Conservation (phyloP, 768 basidiomycete genomes). For the Gyrodon lividus region DNA sequence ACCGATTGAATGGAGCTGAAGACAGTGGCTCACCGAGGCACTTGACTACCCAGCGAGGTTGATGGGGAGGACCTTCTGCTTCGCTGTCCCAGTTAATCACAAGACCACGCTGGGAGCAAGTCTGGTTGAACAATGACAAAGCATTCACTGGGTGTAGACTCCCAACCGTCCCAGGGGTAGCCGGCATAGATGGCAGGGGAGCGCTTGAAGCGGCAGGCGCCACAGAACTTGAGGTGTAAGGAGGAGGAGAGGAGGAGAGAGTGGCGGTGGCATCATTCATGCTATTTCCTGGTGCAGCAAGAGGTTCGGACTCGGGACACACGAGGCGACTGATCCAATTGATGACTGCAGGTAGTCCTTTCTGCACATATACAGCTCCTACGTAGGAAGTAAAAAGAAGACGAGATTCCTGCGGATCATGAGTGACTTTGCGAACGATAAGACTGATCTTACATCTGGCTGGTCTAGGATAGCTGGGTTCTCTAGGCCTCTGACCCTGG, state of each 20-base stretch:
- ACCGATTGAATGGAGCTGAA: background rate
- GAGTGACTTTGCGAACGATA: background rate
- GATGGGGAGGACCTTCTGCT: constrained; percentile 50
- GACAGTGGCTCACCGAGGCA: constrained; percentile 46
- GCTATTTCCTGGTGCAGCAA: constrained; percentile 17
- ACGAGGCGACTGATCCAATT: constrained; percentile 60
- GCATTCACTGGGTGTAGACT: constrained; percentile 34
- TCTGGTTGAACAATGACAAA: constrained; percentile 52
- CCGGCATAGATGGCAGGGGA: constrained; percentile 25
- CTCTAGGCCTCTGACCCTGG: constrained; percentile 50
- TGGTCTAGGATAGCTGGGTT: constrained; percentile 36
- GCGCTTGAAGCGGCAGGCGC: constrained; percentile 12
- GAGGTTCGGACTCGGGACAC: constrained; percentile 41
- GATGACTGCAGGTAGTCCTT: constrained; percentile 48
- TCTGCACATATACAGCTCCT: constrained; percentile 63
- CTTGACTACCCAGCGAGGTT: constrained; percentile 55
- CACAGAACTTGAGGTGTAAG: constrained; percentile 18
- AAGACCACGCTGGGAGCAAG: constrained; percentile 46
- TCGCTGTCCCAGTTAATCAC: constrained; percentile 47
- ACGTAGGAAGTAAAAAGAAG: constrained; percentile 60
- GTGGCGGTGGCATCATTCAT: constrained; percentile 5
- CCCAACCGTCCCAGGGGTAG: constrained; percentile 10
- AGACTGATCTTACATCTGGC: constrained; percentile 30
- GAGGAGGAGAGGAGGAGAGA: constrained; percentile 22
- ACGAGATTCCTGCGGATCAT: constrained; percentile 47